These are phyloP conservation scores for Phellopilus nigrolimitatus DNA, from an alignment of 1,284 basidiomycete genomes.

Conservation along the genomic window DNA sequence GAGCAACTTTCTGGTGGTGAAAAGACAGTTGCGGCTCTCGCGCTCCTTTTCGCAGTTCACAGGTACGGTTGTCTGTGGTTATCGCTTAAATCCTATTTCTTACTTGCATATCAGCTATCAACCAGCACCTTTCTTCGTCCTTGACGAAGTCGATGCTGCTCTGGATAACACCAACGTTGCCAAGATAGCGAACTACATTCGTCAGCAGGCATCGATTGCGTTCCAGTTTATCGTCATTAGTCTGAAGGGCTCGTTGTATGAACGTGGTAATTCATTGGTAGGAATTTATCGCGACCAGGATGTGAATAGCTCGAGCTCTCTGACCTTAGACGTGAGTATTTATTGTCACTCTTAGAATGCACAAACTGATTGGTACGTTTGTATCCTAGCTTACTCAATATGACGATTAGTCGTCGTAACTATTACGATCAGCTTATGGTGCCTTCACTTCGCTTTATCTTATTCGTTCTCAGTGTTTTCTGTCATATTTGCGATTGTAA, in stretches of 20 bases:
- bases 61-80: slow-evolving; percentile 44
- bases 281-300: slow-evolving; percentile 95
- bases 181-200: slow-evolving; percentile 88
- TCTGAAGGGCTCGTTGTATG: slow-evolving; percentile 87
- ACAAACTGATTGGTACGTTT: slow-evolving; percentile 11
- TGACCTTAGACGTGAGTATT: slow-evolving; percentile 83
- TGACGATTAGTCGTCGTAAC: slow-evolving; percentile 29
- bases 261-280: slow-evolving; percentile 86
- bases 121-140: slow-evolving; percentile 97
- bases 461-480: slow-evolving; percentile 3
- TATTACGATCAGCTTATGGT: background rate
- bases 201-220: slow-evolving; percentile 66
- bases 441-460: background rate
- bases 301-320: slow-evolving; percentile 81
- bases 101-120: slow-evolving; percentile 62
- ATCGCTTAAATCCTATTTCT: slow-evolving; percentile 13
- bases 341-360: background rate
- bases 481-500: slow-evolving; percentile 8
- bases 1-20: slow-evolving; percentile 98
- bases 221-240: slow-evolving; percentile 99
- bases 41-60: slow-evolving; percentile 94
- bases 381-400: slow-evolving; percentile 39
- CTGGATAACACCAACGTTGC: slow-evolving; percentile 95
- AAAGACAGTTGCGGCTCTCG: slow-evolving; percentile 96
- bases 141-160: slow-evolving; percentile 98